phyloP scores from a whole-genome alignment of 2,329 filamentous ascomycete species.

The Cordyceps tenuipes region DNA sequence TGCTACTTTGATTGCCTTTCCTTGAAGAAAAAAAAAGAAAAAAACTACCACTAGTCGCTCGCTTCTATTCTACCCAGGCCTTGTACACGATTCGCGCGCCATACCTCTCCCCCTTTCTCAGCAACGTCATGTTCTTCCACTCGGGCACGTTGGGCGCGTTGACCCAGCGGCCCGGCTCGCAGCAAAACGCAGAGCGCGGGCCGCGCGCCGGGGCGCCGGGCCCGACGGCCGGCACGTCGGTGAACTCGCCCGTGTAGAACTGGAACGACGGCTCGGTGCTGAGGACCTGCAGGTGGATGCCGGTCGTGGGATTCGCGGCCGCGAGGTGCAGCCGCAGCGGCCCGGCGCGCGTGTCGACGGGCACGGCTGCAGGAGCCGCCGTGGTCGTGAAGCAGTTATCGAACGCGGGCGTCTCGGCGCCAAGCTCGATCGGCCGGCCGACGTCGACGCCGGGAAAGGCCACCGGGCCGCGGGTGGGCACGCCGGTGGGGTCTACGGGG shows the following conservation, averaged over 20 bases:
- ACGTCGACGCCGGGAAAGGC: constrained; percentile 58
- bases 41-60: background rate
- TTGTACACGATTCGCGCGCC: constrained; percentile 76
- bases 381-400: constrained; percentile 88
- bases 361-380: constrained; percentile 48
- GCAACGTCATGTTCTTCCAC: constrained; percentile 68
- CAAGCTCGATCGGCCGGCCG: constrained; percentile 62
- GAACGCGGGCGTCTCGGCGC: constrained; percentile 62
- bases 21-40: background rate
- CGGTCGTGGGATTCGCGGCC: constrained; percentile 64
- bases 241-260: constrained; percentile 86
- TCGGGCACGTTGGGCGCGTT: constrained; percentile 77
- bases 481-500: constrained; percentile 62
- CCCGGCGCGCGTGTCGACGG: constrained; percentile 55
- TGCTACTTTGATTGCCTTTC: background rate
- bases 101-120: constrained; percentile 80
- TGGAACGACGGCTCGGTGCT: constrained; percentile 96
- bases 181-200: constrained; percentile 71
- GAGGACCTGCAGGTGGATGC: constrained; percentile 74
- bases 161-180: constrained; percentile 86
- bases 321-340: constrained; percentile 60
- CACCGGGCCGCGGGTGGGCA: constrained; percentile 62
- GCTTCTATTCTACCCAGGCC: constrained; percentile 61
- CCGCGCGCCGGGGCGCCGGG: constrained; percentile 54
- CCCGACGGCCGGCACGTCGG: constrained; percentile 61